These are phyloP conservation scores for Alternaria triticimaculans DNA, from an alignment of 2,329 filamentous ascomycete genomes.

Conservation along the genomic window DNA sequence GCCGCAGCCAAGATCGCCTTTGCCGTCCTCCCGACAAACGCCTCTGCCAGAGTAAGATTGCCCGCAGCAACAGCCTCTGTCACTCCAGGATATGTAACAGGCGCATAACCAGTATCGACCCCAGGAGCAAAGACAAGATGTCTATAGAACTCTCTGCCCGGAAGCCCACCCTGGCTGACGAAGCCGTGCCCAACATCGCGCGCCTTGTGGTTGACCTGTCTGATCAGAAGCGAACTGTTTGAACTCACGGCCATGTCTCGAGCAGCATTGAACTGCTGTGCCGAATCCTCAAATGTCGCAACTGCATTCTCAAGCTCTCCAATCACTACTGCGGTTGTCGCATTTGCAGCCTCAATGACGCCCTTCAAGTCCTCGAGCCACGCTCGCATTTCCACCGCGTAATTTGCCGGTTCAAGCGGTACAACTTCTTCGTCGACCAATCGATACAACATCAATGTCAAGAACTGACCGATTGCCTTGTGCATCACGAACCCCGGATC, in stretches of 20 bases:
- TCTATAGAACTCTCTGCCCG: constrained; percentile 53
- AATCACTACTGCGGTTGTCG: neutral
- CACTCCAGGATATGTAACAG: constrained; percentile 44
- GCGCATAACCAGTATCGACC: constrained; percentile 46
- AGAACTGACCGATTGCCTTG: constrained; percentile 55
- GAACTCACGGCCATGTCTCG: constrained; percentile 32
- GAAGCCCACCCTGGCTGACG: constrained; percentile 53
- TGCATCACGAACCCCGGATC: constrained; percentile 59
- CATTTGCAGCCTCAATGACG: constrained; percentile 14
- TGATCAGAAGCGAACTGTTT: constrained; percentile 30
- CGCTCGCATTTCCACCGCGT: constrained; percentile 42
- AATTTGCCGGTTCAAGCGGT: constrained; percentile 48
- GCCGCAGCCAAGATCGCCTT: constrained; percentile 39
- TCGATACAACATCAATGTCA: constrained; percentile 52
- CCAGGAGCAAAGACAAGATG: constrained; percentile 56
- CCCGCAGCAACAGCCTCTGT: constrained; percentile 39
- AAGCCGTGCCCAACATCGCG: constrained; percentile 54
- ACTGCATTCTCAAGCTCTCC: constrained; percentile 40
- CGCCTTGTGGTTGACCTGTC: constrained; percentile 50
- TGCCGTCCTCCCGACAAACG: constrained; percentile 39
- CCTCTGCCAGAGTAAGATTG: constrained; percentile 30
- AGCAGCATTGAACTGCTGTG: constrained; percentile 33
- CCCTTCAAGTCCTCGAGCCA: constrained; percentile 43
- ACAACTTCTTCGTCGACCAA: constrained; percentile 47
- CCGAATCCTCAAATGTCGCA: constrained; percentile 38